Evolutionary conservation across 176 grass and related monocot species (phyloP).

Genomic region (Elaeis guineensis): DNA sequence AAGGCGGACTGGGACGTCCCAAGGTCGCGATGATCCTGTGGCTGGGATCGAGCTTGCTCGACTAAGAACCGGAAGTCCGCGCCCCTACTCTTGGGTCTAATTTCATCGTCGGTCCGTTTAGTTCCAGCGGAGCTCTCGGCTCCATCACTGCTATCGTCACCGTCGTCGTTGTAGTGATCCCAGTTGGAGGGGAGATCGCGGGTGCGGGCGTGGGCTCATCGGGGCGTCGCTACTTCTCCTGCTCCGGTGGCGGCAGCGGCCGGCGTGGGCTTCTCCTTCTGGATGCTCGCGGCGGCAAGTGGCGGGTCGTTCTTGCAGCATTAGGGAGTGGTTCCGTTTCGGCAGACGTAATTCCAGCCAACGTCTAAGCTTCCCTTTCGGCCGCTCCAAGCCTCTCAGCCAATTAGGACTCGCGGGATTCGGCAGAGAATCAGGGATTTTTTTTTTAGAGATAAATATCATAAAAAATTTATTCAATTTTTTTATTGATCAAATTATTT

Average conservation of each 20-base stretch:
- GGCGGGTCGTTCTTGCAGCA: constrained; percentile 53
- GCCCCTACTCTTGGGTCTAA: constrained; percentile 64
- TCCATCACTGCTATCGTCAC: constrained; percentile 18
- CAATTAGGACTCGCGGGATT: no score
- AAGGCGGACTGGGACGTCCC: constrained; percentile 4
- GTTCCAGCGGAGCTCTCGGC: no score
- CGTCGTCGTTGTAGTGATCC: constrained; percentile 55
- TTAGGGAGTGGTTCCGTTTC: constrained; percentile 69
- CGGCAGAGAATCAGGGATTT: no score
- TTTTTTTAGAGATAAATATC: no score
- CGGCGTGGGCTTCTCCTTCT: constrained; percentile 39
- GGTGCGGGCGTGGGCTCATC: constrained; percentile 7
- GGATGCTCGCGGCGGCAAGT: constrained; percentile 33
- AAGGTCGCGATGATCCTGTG: constrained; percentile 25
- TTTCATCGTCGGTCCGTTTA: constrained; percentile 12
- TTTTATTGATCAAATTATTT: no score
- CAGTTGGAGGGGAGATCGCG: constrained; percentile 70
- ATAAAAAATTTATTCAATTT: no score
- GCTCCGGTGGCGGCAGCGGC: background rate
- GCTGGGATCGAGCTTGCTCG: constrained; percentile 55
- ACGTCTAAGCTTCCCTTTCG: no score
- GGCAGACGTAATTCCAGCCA: no score
- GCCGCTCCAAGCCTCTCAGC: no score
- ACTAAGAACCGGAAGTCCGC: constrained; percentile 65
- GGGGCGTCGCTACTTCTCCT: constrained; percentile 10